Evolutionary conservation across 1,284 basidiomycete species (phyloP), one percentile per base, ranked within the genome.

Genomic region (Cryptococcus floricola): DNA sequence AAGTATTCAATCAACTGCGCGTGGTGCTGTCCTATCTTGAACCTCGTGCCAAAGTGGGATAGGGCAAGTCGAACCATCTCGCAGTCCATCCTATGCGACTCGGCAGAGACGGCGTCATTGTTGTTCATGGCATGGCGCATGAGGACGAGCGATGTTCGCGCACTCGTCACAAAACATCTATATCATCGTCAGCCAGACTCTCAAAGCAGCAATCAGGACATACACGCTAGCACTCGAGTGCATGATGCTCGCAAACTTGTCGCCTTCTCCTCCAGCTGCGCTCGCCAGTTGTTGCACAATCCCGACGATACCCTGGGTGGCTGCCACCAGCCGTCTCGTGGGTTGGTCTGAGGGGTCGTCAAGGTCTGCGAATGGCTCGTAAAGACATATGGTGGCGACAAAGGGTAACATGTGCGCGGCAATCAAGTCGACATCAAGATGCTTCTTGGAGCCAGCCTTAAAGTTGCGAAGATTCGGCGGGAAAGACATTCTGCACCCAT

Each of bases 1-100:
- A 75, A 75, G 58, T 75, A 75, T 48, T 74, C 71, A 52, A 75
- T 67, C 9, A 75, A 62, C 57, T 75, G 73, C 9, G 73, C 63
- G 47, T 75, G 73, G 50, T 75, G 73, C 55, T 71, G 65, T 5
- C 73, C 73, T 39, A 75, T 70, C 63, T 73, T 73, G 59, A 71
- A 72, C 10, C 61, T 54, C n/a, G 52, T 42, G 48, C 71, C 69
- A 55, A 66, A 71, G 47, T 68, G 66, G 12, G 56, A 58, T 8
- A 72, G 50, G 10, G 69, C 69, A 56, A 69, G 60, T 34, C 70
- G 48, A 31, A 68, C 52, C 48, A 68, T 61, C 50, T 75, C 73
- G 37, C 71, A 67, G 47, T 75, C 70, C 44, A 59, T 59, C 16
- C 66, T 50, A 41, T 68, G 64, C 10, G 57, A 41, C 18, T 71